These are phyloP conservation scores for Tausonia pullulans DNA, from an alignment of 1,284 basidiomycete genomes.

Conservation along the genomic window DNA sequence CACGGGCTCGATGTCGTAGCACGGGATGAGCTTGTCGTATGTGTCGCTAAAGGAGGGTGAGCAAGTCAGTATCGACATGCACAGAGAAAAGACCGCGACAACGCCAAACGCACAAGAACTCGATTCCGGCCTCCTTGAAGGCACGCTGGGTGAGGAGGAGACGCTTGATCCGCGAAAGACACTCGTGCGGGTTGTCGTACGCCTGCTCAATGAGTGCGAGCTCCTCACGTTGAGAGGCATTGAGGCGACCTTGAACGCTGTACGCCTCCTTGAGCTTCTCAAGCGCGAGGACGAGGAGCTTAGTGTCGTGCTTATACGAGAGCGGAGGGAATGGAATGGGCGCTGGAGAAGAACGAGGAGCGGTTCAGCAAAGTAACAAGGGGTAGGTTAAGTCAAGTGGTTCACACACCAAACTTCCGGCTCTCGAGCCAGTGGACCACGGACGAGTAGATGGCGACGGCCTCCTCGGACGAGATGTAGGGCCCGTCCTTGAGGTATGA, in stretches of 20 bases:
- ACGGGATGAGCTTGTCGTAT: constrained; percentile 93
- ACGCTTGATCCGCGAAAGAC: constrained; percentile 90
- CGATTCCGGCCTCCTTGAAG: constrained; percentile 94
- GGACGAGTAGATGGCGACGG: constrained; percentile 91
- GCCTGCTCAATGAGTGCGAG: constrained; percentile 92
- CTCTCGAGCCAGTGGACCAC: constrained; percentile 97
- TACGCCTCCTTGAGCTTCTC: constrained; percentile 98
- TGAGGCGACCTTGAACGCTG: constrained; percentile 90
- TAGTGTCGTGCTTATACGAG: constrained; percentile 96
- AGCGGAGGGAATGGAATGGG: constrained; percentile 96
- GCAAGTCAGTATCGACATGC: neutral
- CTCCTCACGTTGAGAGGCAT: constrained; percentile 93
- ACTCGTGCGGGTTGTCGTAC: constrained; percentile 48
- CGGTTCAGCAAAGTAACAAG: neutral
- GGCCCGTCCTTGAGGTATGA: constrained; percentile 95
- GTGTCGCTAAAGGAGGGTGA: constrained; percentile 48
- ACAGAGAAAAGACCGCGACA: too few species aligned
- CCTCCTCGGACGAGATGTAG: constrained; percentile 93
- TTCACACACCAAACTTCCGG: constrained; percentile 54
- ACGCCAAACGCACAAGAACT: constrained; percentile 33
- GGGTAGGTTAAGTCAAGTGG: neutral
- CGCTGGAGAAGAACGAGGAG: constrained; percentile 34
- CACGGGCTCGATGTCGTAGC: constrained; percentile 95
- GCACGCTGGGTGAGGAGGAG: constrained; percentile 87
- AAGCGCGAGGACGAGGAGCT: constrained; percentile 82